A percentile compares a stretch with the other conserved stretches of the same genome.
Evolutionary conservation across 345 rosid species (phyloP).

Genomic region (Citrus trifoliata): DNA sequence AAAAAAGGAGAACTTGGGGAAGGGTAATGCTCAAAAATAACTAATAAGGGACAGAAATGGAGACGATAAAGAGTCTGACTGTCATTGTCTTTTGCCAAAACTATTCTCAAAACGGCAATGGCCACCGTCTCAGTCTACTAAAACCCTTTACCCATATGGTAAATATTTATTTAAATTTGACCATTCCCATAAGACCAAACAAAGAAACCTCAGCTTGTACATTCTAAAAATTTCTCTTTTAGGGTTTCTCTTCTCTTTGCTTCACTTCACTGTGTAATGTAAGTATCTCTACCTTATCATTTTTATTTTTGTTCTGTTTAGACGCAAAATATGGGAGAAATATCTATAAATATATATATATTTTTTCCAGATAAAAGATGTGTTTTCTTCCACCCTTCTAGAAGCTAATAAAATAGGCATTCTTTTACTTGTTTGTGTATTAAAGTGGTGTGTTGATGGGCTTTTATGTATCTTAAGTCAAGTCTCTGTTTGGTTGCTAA

Average conservation of each 20-base stretch:
- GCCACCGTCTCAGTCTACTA: neutral
- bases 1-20: neutral
- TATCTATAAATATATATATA: too few species aligned
- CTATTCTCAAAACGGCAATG: constrained; percentile 20
- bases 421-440: neutral
- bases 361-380: neutral
- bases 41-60: constrained; percentile 23
- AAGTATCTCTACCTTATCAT: neutral
- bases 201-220: neutral
- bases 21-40: neutral
- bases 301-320: neutral
- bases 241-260: constrained; percentile 21
- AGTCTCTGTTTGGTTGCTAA: constrained; percentile 4
- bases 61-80: constrained; percentile 19
- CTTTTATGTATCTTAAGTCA: neutral
- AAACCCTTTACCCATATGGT: neutral
- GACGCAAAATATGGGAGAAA: too few species aligned
- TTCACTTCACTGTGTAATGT: constrained; percentile 21
- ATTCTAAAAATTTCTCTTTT: neutral
- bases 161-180: neutral
- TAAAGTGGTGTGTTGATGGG: neutral
- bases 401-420: neutral
- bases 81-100: constrained; percentile 5
- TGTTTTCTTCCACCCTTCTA: neutral
- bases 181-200: constrained; percentile 9